A percentile compares a stretch with the other conserved stretches of the same genome.
These are phyloP conservation scores for Diutina scorzettiae DNA, from an alignment of 1,139 yeast species.

Conservation along the genomic window DNA sequence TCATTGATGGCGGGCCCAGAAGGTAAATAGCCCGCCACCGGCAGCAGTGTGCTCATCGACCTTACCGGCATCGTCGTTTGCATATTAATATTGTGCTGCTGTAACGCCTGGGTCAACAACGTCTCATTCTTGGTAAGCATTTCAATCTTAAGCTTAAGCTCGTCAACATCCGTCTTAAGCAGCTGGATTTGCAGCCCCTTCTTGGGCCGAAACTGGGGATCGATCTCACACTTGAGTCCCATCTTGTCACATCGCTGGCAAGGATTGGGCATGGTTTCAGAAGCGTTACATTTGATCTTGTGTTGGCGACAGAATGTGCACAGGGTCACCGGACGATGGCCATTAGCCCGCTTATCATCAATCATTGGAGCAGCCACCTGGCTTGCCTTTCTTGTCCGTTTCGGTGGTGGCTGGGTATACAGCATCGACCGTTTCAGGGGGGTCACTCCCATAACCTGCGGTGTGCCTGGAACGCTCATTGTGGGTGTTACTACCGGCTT, in stretches of 20 bases:
- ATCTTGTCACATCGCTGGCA: conserved; percentile 75
- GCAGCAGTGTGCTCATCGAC: no score
- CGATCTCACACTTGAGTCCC: conserved; percentile 76
- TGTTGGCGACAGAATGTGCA: conserved; percentile 94
- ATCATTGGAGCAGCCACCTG: neutral
- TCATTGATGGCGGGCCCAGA: neutral
- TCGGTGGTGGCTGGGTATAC: neutral
- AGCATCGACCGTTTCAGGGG: no score
- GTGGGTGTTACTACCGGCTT: neutral
- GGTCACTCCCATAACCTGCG: no score
- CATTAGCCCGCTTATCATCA: neutral
- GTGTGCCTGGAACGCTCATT: no score
- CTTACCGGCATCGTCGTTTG: neutral
- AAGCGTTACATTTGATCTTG: conserved; percentile 86
- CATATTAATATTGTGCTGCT: conserved; percentile 26
- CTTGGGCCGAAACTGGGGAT: conserved; percentile 83
- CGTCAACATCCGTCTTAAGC: conserved; percentile 75
- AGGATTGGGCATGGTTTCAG: conserved; percentile 70
- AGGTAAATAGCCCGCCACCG: no score
- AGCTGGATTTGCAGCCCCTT: conserved; percentile 86
- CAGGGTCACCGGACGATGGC: conserved; percentile 66
- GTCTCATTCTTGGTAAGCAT: conserved; percentile 61
- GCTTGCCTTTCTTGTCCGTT: neutral
- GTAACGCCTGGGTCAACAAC: conserved; percentile 51
- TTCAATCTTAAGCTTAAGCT: conserved; percentile 66